Base-by-base conservation (phyloP, 2,329 filamentous ascomycete species). In the Ceratocystis papillata region DNA sequence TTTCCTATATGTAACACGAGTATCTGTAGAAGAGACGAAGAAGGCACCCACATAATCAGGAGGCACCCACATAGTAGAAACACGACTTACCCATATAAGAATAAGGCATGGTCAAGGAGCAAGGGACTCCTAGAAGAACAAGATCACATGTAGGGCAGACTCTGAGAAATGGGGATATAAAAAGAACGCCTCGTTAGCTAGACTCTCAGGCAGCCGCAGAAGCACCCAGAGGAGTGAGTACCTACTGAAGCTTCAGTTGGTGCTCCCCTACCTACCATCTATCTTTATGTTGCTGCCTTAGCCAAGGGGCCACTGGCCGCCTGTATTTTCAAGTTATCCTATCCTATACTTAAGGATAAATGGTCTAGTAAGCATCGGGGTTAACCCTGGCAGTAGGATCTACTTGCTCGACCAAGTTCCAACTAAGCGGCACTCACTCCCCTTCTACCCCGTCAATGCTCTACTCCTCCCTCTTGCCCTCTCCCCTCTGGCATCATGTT, bases 231-330 rank as follows among this genome's bases (percentile, higher is more conserved):
- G 6, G 6, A 7, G 8, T 53, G 48, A 53, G 33, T 3, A 12
- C 33, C 33, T 25, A 4, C 5, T 5, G 20, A 10, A 53, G 20
- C 48, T 28, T 5, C 22, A 28, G 20, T 53, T 41, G 28, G 55
- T 20, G 12, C 20, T 55, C 55, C 28, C 25, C 30, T 10, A 15
- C 25, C 30, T 10, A 15, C 28, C 55, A 20, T 59, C 28, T 10
- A 28, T 30, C 55, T 10, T 59, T 59, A 59, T 59, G 33, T 12
- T 59, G 55, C 28, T 59, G 55, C 55, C 55, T 59, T 59, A 5
- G 5, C 33, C 55, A 20, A 59, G 20, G 48, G 28, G 33, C 15
- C 55, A 37, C 8, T 28, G 17, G 28, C 15, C 22, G 17, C 55
- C n/a, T 33, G 25, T 37, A 37, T 17, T 28, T 10, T 2, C 28